Evolutionary conservation across 2,329 filamentous ascomycete species (phyloP), one percentile per base, ranked within the genome.

Genomic region (Huntiella bhutanensis): DNA sequence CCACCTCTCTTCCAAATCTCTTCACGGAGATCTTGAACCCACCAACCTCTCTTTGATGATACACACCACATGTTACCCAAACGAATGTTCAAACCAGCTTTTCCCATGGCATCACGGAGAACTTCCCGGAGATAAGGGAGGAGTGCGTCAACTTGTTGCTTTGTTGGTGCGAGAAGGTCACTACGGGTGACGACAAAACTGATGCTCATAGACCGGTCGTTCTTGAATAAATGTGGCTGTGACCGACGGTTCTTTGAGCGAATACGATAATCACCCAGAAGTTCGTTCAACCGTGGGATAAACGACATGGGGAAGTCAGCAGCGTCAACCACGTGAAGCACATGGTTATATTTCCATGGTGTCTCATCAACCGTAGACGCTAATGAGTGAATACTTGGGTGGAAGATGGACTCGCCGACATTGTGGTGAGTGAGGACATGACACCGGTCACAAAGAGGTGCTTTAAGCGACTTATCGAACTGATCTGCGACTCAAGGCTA

Each of bases 281-380:
- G 66, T 5, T 73, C 66, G 50, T 81, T 73, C 7, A 98, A 72
- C 39, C 77, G 75, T 1, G 85, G 83, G 3, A 96, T 69, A 11
- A 98, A 64, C 1, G 91, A 95, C 73, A 98, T 82, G 15, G 91
- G 91, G 53, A 98, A 96, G 61, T 98, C 91, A 50, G 87, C 91
- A 2, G 91, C 88, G 57, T 98, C 91, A 16, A 98, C 66, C 19
- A 98, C 70, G 61, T 98, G 91, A 59, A 96, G 98, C 51, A 98
- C 79, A 61, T 95, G 84, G 56, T 98, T 96, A 58, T 82, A 75
- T 58, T 82, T 82, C 62, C 92, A 79, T 0, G 87, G 87, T 1
- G 88, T 93, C 60, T 93, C 84, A 45, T 79, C 71, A 45, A 98
- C 81, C 12, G 86, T 93, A 52, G 85, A 79, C 53, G 78, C 76